Evolutionary conservation across 2,329 filamentous ascomycete species (phyloP), one percentile per base, ranked within the genome.

Genomic region (Stachybotrys chartarum): DNA sequence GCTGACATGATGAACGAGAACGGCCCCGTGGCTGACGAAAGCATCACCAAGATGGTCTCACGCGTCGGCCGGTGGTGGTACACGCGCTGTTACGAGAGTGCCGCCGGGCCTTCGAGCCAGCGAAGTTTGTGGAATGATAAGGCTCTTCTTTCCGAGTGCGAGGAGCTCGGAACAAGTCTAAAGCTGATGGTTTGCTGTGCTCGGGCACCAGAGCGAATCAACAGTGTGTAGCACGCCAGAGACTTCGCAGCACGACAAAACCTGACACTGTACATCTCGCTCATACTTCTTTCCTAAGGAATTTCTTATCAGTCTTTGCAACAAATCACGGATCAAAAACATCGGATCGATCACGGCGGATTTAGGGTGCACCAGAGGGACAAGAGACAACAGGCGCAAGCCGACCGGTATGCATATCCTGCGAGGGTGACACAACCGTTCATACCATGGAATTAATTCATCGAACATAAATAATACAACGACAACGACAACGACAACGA

Each of bases 41-140:
- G 85, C 61, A 96, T 97, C 66, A 90, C 91, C 14, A 92, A 90
- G 66, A 96, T 96, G 79, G 91, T 97, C 24, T 88, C 91, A 16
- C 87, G 86, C 59, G 93, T 97, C 11, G 93, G 91, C 2, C 82
- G 94, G 48, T 97, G 93, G 91, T 99, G 94, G 94, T 97, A 96
- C 72, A 89, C 85, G 10, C 84, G 88, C 53, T 97, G 93, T 75
- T 97, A 97, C 69, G 93, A 97, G 72, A 83, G 81, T 55, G 78
- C 81, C 5, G 77, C 85, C 8, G 70, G 82, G n/a, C 57, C 60
- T 42, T 56, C 57, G 69, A 75, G 35, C 63, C 77, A 52, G 68
- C 69, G 66, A 57, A 82, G 88, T 68, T 89, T 97, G 61, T 97
- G 92, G 87, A 81, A 79, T 50, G 88, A 97, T 66, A 82, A 80